Conservation (phyloP, 129 eudicot genomes). For the Centrapalus pauciflorus region DNA sequence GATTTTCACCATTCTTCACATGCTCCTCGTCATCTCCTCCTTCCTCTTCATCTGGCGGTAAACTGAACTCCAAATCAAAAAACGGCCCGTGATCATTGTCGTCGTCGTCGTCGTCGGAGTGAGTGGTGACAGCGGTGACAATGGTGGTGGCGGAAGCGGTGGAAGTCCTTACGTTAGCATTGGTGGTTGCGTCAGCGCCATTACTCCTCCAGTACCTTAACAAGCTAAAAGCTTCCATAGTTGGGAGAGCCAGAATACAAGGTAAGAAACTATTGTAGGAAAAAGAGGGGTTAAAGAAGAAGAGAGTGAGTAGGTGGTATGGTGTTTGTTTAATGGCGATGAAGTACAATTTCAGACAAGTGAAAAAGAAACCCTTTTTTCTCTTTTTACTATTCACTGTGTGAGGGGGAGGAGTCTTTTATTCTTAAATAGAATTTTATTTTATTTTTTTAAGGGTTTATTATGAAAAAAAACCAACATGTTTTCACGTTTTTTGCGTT, state of each 20-base stretch:
- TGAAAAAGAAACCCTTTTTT: slow-evolving; percentile 12
- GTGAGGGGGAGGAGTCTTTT: not conserved
- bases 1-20: slow-evolving; percentile 4
- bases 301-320: slow-evolving; percentile 10
- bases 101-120: slow-evolving; percentile 27
- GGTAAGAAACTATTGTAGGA: not conserved
- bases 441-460: too few relatives aligned
- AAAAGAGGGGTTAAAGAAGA: not conserved
- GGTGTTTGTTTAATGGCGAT: slow-evolving; percentile 11
- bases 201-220: slow-evolving; percentile 69
- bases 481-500: not conserved
- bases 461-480: too few relatives aligned
- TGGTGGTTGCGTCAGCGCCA: not conserved
- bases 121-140: slow-evolving; percentile 15
- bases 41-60: slow-evolving; percentile 31
- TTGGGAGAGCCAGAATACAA: slow-evolving; percentile 60
- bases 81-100: slow-evolving; percentile 74
- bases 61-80: slow-evolving; percentile 72
- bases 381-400: slow-evolving; percentile 9
- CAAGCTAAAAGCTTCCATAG: slow-evolving; percentile 85
- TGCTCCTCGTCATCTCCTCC: slow-evolving; percentile 7
- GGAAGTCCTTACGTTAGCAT: slow-evolving; percentile 13
- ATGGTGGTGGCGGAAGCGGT: slow-evolving; percentile 22
- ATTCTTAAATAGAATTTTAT: not conserved
- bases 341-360: slow-evolving; percentile 3